Base-by-base conservation (phyloP, 2,329 filamentous ascomycete species). In the Tolypocladium pustulatum region DNA sequence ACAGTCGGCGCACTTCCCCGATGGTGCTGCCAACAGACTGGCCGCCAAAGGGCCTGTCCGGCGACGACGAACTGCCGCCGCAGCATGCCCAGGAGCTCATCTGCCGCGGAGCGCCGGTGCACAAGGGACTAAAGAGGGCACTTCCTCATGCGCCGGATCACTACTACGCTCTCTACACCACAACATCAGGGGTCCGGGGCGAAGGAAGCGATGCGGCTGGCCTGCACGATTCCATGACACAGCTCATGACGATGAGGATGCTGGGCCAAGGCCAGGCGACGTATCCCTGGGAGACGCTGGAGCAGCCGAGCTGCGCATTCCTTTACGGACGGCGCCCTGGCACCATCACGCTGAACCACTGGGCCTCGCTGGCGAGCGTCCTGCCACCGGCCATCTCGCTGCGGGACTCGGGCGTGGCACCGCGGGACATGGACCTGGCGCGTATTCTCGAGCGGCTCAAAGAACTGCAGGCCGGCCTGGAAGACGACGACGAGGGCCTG, bases 241-340 rank as follows among this genome's bases (percentile, higher is more conserved):
- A 83, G 69, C 76, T 84, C 64, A 83, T 82, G 76, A 83, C 80
- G 2, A 69, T 84, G 66, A 74, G 77, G 32, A 72, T 80, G 17
- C 73, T 77, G 59, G 76, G 77, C 4, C 65, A 69, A 0, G 74
- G 73, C 5, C 66, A 72, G 20, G 74, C 81, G 52, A 67, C 69
- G 3, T 69, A 76, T 60, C 86, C 85, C 2, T 90, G 85, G 88
- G 82, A 87, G 61, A 86, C 87, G 1, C 75, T 91, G 32, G 88
- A 91, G 67, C 87, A 90, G 66, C 88, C 88, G 5, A 89, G 86
- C 68, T 84, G 85, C 70, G 79, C 84, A 0, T 89, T 88, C 68
- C 82, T 80, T 63, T 87, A 84, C 69, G 88, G 88, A 15, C 75
- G 76, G 55, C 77, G 82, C 27, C 83, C 87, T 0, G 88, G 88